Evolutionary conservation across 192 early-diverging fungal genomes (phyloP).

Genomic region (Geranomyces variabilis): DNA sequence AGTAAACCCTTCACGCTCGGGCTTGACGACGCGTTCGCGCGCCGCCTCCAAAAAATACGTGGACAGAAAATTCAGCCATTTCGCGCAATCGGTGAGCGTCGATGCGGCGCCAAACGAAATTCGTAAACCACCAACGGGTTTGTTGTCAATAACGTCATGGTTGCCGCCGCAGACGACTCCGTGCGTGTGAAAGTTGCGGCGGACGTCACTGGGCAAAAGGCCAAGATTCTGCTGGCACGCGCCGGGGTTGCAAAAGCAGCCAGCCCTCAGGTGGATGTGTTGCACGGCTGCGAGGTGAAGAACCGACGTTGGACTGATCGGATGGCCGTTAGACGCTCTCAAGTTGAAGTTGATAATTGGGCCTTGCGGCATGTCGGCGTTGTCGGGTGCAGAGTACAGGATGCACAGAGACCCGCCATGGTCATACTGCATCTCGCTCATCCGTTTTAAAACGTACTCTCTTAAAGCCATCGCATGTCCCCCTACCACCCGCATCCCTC

Average conservation of each 20-base stretch:
- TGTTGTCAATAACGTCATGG: slow-evolving; percentile 69
- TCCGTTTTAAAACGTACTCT: slow-evolving; percentile 36
- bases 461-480: slow-evolving; percentile 56
- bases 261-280: slow-evolving; percentile 71
- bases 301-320: slow-evolving; percentile 69
- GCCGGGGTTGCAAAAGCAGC: slow-evolving; percentile 84
- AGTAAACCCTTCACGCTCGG: too few relatives aligned
- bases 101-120: slow-evolving; percentile 79
- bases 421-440: slow-evolving; percentile 57
- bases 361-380: slow-evolving; percentile 39
- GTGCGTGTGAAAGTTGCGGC: slow-evolving; percentile 17
- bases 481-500: slow-evolving; percentile 38
- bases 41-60: not conserved
- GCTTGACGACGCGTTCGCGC: not conserved
- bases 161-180: slow-evolving; percentile 78
- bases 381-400: slow-evolving; percentile 17
- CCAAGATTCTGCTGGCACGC: slow-evolving; percentile 68
- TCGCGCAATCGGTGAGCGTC: slow-evolving; percentile 60
- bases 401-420: slow-evolving; percentile 52
- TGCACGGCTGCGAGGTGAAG: slow-evolving; percentile 66
- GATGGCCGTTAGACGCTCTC: slow-evolving; percentile 52
- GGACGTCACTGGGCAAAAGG: slow-evolving; percentile 45
- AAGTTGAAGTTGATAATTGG: slow-evolving; percentile 77
- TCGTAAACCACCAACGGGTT: slow-evolving; percentile 71
- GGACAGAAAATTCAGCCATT: slow-evolving; percentile 57